Conservation (phyloP, 306 rosid genomes). For the Crotalaria pallida region DNA sequence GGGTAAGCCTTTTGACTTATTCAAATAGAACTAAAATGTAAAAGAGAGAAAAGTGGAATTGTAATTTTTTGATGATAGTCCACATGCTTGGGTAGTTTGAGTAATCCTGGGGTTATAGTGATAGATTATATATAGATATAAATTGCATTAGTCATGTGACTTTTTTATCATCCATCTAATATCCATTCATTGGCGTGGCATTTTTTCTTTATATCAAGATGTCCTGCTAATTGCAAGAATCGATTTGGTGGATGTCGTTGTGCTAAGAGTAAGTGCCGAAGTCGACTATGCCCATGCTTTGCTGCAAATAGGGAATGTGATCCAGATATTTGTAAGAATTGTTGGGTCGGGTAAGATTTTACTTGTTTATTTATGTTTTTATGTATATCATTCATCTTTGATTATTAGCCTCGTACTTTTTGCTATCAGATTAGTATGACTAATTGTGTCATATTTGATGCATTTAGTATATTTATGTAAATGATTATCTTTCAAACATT, state of each 20-base stretch:
- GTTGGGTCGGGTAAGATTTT: conserved; percentile 87
- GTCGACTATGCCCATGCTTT: conserved; percentile 98
- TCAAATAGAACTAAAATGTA: background rate
- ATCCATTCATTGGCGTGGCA: conserved; percentile 2
- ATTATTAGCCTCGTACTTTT: conserved; percentile 9
- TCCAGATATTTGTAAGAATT: conserved; percentile 95
- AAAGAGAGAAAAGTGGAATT: background rate
- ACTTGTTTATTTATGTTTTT: background rate
- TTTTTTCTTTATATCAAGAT: conserved; percentile 38
- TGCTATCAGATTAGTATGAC: background rate
- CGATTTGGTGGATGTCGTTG: conserved; percentile 96
- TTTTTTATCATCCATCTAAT: conserved; percentile 7
- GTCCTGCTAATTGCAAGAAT: conserved; percentile 91
- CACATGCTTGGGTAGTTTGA: background rate
- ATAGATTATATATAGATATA: conserved; percentile 7
- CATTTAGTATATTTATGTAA: background rate
- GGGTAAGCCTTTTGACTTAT: conserved; percentile 59
- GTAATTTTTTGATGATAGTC: conserved; percentile 8
- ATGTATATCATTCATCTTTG: background rate
- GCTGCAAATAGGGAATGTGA: conserved; percentile 99
- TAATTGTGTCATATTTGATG: background rate
- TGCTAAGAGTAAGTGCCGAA: conserved; percentile 97
- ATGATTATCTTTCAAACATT: background rate
- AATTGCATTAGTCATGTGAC: background rate
- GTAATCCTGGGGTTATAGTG: conserved; percentile 10